Conservation (phyloP, 169 alveolate genomes). For the Babesia sp. region DNA sequence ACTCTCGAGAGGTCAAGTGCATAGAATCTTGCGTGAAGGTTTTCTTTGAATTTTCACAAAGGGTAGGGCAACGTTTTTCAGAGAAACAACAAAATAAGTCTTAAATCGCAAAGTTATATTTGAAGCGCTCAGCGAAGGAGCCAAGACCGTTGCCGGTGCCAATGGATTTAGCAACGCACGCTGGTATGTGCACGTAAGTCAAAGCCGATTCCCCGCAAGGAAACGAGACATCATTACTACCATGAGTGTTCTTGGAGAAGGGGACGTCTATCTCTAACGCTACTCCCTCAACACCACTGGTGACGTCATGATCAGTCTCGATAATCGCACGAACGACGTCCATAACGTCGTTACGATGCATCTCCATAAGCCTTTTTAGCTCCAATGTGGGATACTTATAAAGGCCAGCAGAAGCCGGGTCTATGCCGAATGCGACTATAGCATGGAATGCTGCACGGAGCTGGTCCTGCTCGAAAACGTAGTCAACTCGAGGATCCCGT, state of each 20-base stretch:
- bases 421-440: constrained; percentile 16
- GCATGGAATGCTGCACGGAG: constrained; percentile 19
- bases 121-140: constrained; percentile 29
- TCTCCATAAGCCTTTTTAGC: constrained; percentile 42
- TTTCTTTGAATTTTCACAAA: constrained; percentile 75
- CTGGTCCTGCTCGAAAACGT: constrained; percentile 43
- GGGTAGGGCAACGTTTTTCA: constrained; percentile 73
- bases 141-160: not conserved
- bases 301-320: not conserved
- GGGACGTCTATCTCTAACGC: constrained; percentile 28
- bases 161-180: constrained; percentile 19
- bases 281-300: not conserved
- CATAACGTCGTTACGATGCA: constrained; percentile 8
- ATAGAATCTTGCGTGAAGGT: constrained; percentile 76
- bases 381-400: constrained; percentile 9
- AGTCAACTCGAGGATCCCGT: constrained; percentile 41
- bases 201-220: not conserved
- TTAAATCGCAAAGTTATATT: constrained; percentile 57
- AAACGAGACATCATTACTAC: not conserved
- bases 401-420: constrained; percentile 21
- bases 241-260: not conserved
- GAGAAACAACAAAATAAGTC: constrained; percentile 67
- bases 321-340: constrained; percentile 7
- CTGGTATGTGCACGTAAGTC: constrained; percentile 38
- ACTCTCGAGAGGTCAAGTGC: constrained; percentile 71